Evolutionary conservation across 2,329 filamentous ascomycete species (phyloP).

Genomic region (Fusarium verticillioides): DNA sequence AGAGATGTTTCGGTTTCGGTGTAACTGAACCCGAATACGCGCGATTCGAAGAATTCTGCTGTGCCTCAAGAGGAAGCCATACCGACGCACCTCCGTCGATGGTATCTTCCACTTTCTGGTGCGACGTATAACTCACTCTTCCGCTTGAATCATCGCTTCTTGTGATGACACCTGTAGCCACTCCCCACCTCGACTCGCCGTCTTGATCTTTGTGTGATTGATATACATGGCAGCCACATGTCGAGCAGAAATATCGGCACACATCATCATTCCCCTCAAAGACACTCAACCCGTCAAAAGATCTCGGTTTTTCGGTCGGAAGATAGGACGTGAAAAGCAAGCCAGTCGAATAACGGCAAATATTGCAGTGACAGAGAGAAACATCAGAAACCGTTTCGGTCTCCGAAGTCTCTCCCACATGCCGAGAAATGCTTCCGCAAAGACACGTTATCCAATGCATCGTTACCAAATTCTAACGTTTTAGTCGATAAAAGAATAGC

Average conservation of each 20-base stretch:
- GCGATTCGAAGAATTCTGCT: background rate
- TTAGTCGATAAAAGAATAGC: background rate
- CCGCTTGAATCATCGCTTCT: background rate
- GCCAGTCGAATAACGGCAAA: slow-evolving; percentile 49
- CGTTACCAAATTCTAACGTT: background rate
- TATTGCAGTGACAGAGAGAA: slow-evolving; percentile 49
- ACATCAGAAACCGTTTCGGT: slow-evolving; percentile 6
- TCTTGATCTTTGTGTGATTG: slow-evolving; percentile 15
- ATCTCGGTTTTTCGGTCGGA: slow-evolving; percentile 38
- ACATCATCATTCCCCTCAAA: slow-evolving; percentile 6
- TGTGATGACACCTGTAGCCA: slow-evolving; percentile 52
- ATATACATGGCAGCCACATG: slow-evolving; percentile 57
- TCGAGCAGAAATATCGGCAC: slow-evolving; percentile 53
- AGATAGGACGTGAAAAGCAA: slow-evolving; percentile 54
- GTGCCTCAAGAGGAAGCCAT: slow-evolving; percentile 39
- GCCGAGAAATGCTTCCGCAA: slow-evolving; percentile 11
- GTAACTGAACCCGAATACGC: background rate
- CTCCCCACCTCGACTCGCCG: slow-evolving; percentile 44
- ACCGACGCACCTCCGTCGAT: slow-evolving; percentile 51
- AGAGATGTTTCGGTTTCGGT: background rate
- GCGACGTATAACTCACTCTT: background rate
- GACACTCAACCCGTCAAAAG: slow-evolving; percentile 19
- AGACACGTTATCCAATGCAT: slow-evolving; percentile 19
- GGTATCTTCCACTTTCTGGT: slow-evolving; percentile 47
- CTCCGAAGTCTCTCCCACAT: background rate